phyloP scores from a whole-genome alignment of 495 filamentous ascomycete genomes.

The Daldinia grandis region DNA sequence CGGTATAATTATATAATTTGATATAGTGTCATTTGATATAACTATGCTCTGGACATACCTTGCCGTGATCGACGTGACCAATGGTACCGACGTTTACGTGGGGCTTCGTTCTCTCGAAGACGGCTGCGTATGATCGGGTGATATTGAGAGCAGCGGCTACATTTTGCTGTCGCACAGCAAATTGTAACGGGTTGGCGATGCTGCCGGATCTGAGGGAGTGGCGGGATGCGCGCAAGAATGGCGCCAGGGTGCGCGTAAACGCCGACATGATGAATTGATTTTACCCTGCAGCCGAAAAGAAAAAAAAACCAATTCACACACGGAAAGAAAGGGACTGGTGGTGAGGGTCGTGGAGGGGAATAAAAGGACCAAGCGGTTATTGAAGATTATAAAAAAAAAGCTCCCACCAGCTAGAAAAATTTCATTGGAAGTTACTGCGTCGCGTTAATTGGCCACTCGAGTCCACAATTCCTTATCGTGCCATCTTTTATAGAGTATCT shows the following conservation, averaged over 20 bases:
- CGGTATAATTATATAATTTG: background rate
- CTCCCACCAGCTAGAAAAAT: constrained; percentile 43
- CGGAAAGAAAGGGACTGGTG: constrained; percentile 36
- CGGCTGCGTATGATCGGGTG: constrained; percentile 70
- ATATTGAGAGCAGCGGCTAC: constrained; percentile 72
- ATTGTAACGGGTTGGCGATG: constrained; percentile 69
- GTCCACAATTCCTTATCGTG: constrained; percentile 22
- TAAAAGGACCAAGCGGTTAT: background rate
- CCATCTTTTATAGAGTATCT: constrained; percentile 6
- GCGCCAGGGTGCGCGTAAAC: constrained; percentile 70
- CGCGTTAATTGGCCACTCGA: constrained; percentile 10
- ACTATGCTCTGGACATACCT: constrained; percentile 66
- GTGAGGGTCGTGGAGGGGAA: constrained; percentile 7
- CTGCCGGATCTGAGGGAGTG: constrained; percentile 67
- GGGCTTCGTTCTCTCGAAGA: constrained; percentile 90
- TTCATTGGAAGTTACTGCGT: constrained; percentile 34
- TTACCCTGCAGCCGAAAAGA: constrained; percentile 35
- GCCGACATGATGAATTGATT: constrained; percentile 65
- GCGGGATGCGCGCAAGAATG: constrained; percentile 74
- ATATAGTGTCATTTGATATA: background rate
- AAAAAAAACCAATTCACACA: constrained; percentile 42
- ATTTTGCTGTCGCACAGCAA: constrained; percentile 67
- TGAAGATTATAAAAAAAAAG: constrained; percentile 35
- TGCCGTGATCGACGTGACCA: constrained; percentile 99
- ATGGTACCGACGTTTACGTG: constrained; percentile 99